These are phyloP conservation scores for Cunninghamia lanceolata DNA, from an alignment of 75 land plant genomes.

Conservation along the genomic window DNA sequence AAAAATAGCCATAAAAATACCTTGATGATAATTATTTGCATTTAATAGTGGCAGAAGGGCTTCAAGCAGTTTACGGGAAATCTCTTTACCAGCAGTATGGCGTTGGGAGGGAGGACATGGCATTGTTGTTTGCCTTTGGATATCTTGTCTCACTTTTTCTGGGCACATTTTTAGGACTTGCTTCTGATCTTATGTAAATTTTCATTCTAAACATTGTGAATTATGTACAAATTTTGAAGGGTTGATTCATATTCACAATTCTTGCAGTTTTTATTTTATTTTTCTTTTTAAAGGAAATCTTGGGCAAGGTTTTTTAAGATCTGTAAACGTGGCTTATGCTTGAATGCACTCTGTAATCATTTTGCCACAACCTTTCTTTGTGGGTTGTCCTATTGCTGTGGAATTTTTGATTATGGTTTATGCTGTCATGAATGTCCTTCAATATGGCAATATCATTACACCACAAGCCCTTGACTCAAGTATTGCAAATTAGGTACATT, in stretches of 20 bases:
- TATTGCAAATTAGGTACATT: neutral
- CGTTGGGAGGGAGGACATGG: constrained; percentile 47
- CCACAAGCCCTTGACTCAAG: neutral
- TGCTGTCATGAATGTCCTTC: neutral
- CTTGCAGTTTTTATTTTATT: neutral
- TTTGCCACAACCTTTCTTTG: neutral
- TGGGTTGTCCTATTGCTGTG: neutral
- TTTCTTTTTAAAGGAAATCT: neutral
- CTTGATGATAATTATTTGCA: neutral
- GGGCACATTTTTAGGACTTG: constrained; percentile 54
- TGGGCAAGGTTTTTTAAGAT: neutral
- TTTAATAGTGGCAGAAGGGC: constrained; percentile 54
- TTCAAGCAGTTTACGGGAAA: constrained; percentile 67
- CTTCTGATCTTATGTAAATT: constrained; percentile 72
- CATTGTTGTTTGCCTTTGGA: constrained; percentile 38
- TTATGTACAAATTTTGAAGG: neutral
- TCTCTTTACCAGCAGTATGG: constrained; percentile 47
- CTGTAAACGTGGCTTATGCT: neutral
- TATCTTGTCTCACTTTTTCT: constrained; percentile 39
- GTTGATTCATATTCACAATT: neutral
- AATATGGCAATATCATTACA: too few relatives aligned
- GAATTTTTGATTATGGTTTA: neutral
- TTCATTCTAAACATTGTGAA: neutral
- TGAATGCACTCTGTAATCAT: neutral
- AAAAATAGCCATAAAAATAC: neutral